phyloP scores from a whole-genome alignment of 441 rosid species.

The Erodium chrysanthum region DNA sequence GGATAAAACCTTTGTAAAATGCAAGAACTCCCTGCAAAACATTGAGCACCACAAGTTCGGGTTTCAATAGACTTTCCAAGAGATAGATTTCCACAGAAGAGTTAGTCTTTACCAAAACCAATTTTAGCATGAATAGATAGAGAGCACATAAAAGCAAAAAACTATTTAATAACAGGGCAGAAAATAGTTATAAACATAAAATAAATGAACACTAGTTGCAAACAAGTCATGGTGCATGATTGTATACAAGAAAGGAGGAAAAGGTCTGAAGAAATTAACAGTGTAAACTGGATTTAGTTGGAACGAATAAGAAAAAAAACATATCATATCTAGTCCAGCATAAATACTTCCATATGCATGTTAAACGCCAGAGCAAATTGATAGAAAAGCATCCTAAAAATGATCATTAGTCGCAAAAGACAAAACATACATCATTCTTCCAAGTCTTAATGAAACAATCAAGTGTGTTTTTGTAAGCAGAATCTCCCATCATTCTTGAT shows the following conservation, averaged over 20 bases:
- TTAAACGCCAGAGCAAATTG: neutral
- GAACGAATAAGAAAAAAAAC: neutral
- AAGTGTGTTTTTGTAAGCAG: constrained; percentile 78
- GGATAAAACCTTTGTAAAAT: constrained; percentile 89
- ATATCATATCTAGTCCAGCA: neutral
- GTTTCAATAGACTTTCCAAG: neutral
- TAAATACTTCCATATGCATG: neutral
- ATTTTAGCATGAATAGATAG: neutral
- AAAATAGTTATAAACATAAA: neutral
- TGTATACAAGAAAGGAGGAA: neutral
- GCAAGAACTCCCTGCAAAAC: constrained; percentile 76
- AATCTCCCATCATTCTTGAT: constrained; percentile 98
- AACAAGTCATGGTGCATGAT: neutral
- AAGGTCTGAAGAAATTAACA: neutral
- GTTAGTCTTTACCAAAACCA: neutral
- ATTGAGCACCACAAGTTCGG: constrained; percentile 11
- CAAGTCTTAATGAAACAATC: constrained; percentile 86
- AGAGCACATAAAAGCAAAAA: too few species aligned
- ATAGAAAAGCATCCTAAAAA: neutral
- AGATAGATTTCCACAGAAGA: neutral
- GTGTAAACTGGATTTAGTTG: neutral
- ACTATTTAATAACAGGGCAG: neutral
- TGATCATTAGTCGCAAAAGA: constrained; percentile 6
- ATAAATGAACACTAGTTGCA: neutral
- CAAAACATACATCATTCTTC: constrained; percentile 61